Conservation (phyloP, 2,329 filamentous ascomycete species). For the Orbilia brochopaga region DNA sequence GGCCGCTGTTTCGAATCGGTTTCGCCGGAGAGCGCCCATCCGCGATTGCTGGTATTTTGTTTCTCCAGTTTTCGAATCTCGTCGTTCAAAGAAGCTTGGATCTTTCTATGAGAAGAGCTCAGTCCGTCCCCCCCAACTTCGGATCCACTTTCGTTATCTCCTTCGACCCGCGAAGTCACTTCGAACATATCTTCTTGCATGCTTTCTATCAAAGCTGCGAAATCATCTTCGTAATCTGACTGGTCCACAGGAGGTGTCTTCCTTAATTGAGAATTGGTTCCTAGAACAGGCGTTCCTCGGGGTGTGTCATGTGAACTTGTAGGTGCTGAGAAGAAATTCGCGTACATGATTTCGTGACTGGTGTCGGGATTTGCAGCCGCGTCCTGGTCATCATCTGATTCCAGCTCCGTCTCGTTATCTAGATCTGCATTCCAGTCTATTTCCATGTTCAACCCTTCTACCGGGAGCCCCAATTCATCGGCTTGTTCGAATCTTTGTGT, state of each 20-base stretch:
- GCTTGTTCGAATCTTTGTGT: conserved; percentile 87
- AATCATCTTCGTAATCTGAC: conserved; percentile 66
- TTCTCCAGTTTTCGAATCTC: conserved; percentile 92
- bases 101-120: conserved; percentile 81
- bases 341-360: conserved; percentile 60
- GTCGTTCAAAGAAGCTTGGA: conserved; percentile 81
- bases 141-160: too few relatives aligned
- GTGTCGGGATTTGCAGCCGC: conserved; percentile 75
- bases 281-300: conserved; percentile 94
- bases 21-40: conserved; percentile 90
- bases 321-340: conserved; percentile 65
- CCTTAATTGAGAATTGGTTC: conserved; percentile 69
- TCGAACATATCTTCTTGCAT: conserved; percentile 91
- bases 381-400: conserved; percentile 63
- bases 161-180: neutral
- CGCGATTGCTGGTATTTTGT: conserved; percentile 83
- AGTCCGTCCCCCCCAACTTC: too few relatives aligned
- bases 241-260: neutral
- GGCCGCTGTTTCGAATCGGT: conserved; percentile 81
- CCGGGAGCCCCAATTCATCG: conserved; percentile 63
- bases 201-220: conserved; percentile 72
- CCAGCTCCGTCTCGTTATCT: conserved; percentile 55
- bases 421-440: conserved; percentile 75
- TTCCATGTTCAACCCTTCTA: conserved; percentile 79
- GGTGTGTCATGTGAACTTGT: conserved; percentile 73